Conservation (phyloP, 2,329 filamentous ascomycete species). For the Talaromyces sp. region DNA sequence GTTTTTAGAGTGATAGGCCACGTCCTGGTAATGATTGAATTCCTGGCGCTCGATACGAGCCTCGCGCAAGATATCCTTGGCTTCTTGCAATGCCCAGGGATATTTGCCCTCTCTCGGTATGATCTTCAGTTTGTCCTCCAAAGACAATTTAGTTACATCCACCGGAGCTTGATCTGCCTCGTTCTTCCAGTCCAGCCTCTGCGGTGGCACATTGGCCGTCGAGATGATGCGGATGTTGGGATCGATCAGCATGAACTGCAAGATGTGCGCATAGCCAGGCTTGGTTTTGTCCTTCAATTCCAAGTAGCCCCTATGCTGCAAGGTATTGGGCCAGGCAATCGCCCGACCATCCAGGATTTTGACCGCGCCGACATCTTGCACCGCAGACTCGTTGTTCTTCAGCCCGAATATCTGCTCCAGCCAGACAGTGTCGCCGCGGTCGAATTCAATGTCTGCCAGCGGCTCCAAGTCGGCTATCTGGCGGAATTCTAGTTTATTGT, state of each 20-base stretch:
- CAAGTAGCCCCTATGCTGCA: slow-evolving; percentile 52
- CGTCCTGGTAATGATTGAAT: slow-evolving; percentile 26
- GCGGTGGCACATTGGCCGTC: slow-evolving; percentile 50
- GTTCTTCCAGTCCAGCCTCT: slow-evolving; percentile 44
- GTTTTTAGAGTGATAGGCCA: slow-evolving; percentile 24
- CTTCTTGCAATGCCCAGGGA: slow-evolving; percentile 34
- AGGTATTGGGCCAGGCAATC: slow-evolving; percentile 27
- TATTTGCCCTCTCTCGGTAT: slow-evolving; percentile 18
- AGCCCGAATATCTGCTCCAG: slow-evolving; percentile 25
- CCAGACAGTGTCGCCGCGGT: slow-evolving; percentile 25
- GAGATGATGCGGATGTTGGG: slow-evolving; percentile 51
- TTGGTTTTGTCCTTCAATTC: slow-evolving; percentile 45
- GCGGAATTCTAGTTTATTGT: slow-evolving; percentile 49
- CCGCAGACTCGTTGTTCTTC: slow-evolving; percentile 18
- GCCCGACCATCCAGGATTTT: slow-evolving; percentile 16
- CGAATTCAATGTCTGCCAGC: slow-evolving; percentile 26
- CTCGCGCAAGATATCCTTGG: slow-evolving; percentile 28
- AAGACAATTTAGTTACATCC: slow-evolving; percentile 16
- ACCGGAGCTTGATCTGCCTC: slow-evolving; percentile 15
- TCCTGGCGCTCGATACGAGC: slow-evolving; percentile 17
- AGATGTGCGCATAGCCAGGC: slow-evolving; percentile 49
- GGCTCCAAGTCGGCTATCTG: slow-evolving; percentile 31
- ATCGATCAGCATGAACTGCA: slow-evolving; percentile 57
- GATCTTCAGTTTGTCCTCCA: slow-evolving; percentile 16
- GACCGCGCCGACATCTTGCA: slow-evolving; percentile 22